A percentile compares a stretch with the other conserved stretches of the same genome.
These are phyloP conservation scores for Metschnikowia similis DNA, from an alignment of 805 yeast genomes.

Conservation along the genomic window DNA sequence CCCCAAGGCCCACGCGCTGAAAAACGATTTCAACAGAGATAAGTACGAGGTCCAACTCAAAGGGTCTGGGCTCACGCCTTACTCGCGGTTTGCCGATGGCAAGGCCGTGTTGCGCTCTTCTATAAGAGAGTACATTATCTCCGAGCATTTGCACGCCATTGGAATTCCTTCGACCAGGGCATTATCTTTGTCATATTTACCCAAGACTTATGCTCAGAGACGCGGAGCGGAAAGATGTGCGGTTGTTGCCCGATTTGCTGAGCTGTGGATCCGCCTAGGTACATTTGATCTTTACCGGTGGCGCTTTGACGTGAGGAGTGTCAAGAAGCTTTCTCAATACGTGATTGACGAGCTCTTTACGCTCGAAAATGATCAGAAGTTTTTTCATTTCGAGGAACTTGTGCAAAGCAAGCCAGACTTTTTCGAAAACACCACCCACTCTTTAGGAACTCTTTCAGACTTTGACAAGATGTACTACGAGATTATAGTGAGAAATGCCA, in stretches of 20 bases:
- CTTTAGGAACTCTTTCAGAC: conserved; percentile 42
- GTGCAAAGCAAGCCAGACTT: conserved; percentile 19
- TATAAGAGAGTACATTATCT: conserved; percentile 79
- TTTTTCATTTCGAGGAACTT: conserved; percentile 26
- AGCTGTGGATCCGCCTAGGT: conserved; percentile 84
- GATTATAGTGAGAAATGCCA: conserved; percentile 69
- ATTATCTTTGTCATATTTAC: conserved; percentile 64
- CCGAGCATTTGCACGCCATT: conserved; percentile 74
- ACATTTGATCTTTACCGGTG: conserved; percentile 78
- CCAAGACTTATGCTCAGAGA: conserved; percentile 73
- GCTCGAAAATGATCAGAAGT: conserved; percentile 21
- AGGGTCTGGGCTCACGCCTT: conserved; percentile 92
- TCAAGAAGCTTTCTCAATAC: conserved; percentile 64
- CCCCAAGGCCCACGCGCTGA: conserved; percentile 28
- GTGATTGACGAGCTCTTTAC: conserved; percentile 63
- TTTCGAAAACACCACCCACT: conserved; percentile 15
- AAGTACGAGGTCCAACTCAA: conserved; percentile 73
- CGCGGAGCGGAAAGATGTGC: conserved; percentile 77
- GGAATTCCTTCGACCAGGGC: conserved; percentile 89
- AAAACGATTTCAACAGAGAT: conserved; percentile 24
- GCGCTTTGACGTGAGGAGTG: conserved; percentile 63
- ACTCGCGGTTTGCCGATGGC: conserved; percentile 93
- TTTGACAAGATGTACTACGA: conserved; percentile 73
- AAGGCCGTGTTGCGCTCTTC: conserved; percentile 88
- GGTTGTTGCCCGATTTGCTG: conserved; percentile 76